Conservation (phyloP, 306 rosid species). For the Argentina anserina region DNA sequence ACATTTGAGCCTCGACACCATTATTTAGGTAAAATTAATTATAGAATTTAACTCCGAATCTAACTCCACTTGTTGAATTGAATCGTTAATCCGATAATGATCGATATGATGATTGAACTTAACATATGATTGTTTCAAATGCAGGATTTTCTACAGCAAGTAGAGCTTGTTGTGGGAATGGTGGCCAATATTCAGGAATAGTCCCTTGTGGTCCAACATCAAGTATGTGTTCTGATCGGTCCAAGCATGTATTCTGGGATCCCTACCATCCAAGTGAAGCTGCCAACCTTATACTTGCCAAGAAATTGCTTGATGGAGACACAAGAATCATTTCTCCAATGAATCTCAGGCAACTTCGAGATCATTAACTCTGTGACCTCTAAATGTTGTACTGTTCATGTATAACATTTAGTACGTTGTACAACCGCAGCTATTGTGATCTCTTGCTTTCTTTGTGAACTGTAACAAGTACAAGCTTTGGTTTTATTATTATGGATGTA, state of each 20-base stretch:
- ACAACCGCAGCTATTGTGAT: not conserved
- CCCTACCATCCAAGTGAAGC: constrained; percentile 97
- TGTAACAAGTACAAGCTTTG: not conserved
- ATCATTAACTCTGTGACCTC: constrained; percentile 26
- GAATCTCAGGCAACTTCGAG: constrained; percentile 79
- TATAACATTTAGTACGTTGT: not conserved
- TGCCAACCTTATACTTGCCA: constrained; percentile 71
- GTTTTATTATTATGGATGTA: not conserved
- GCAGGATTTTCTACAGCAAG: constrained; percentile 77
- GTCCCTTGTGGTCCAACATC: constrained; percentile 91
- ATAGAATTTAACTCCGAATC: too few relatives aligned
- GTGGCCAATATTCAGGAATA: constrained; percentile 93
- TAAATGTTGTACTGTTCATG: not conserved
- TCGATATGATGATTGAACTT: not conserved
- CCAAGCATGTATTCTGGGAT: constrained; percentile 88
- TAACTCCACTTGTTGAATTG: not conserved
- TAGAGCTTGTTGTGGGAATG: constrained; percentile 85
- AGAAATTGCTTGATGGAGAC: constrained; percentile 77
- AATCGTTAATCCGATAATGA: not conserved
- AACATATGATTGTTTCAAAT: not conserved
- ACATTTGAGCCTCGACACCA: too few relatives aligned
- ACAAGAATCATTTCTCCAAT: constrained; percentile 56
- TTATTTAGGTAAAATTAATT: too few relatives aligned
- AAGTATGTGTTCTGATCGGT: constrained; percentile 61
- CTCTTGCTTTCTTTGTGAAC: constrained; percentile 12